Evolutionary conservation across 495 filamentous ascomycete species (phyloP).

Genomic region (Clavariopsis aquatica): DNA sequence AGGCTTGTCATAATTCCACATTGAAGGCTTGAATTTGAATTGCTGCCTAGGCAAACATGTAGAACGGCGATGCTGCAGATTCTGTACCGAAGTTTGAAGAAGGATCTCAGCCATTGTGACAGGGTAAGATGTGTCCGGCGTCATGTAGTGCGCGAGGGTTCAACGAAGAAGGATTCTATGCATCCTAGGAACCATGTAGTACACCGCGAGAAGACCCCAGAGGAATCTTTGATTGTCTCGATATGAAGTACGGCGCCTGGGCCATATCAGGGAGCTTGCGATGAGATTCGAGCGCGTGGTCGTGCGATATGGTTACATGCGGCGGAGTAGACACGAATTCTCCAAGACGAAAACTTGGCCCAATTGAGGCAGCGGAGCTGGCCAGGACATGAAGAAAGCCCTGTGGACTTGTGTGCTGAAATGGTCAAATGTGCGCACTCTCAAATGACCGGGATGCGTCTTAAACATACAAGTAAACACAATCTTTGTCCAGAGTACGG

Average conservation of each 20-base stretch:
- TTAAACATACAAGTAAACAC: too few species aligned
- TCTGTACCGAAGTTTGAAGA: background rate
- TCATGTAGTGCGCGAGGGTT: background rate
- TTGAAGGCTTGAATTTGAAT: background rate
- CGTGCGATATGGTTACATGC: conserved; percentile 16
- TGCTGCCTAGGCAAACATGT: conserved; percentile 1
- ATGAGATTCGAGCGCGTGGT: background rate
- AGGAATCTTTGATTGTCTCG: background rate
- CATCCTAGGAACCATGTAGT: background rate
- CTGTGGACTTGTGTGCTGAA: background rate
- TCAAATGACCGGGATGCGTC: too few species aligned
- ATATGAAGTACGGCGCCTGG: background rate
- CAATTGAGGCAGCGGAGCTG: background rate
- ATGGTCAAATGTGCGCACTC: too few species aligned
- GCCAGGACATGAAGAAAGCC: background rate
- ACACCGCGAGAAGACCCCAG: background rate
- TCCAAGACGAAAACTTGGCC: background rate
- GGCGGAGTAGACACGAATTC: background rate
- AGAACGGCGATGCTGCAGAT: background rate
- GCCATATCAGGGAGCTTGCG: background rate
- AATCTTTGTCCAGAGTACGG: too few species aligned
- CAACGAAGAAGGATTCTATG: background rate
- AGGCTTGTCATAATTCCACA: background rate
- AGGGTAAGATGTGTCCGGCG: background rate
- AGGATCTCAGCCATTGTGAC: background rate